A percentile compares a stretch with the other conserved stretches of the same genome.
phyloP scores from a whole-genome alignment of 495 filamentous ascomycete species.

The Hyaloscypha variabilis region DNA sequence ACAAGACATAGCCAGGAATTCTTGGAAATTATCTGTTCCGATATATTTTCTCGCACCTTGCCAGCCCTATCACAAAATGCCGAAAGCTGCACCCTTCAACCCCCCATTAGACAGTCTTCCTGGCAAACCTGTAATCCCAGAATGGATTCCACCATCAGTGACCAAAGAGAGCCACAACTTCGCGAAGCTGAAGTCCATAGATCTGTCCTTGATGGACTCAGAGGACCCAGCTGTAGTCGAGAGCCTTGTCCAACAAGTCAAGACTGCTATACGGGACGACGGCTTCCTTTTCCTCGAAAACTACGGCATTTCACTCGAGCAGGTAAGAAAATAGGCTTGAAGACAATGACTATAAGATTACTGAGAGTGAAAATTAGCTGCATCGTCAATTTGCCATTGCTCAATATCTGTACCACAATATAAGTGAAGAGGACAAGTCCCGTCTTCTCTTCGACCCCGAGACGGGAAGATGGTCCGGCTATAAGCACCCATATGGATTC shows the following conservation, averaged over 20 bases:
- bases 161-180: constrained; percentile 42
- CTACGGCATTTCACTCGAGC: constrained; percentile 50
- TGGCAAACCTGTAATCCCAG: constrained; percentile 44
- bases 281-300: constrained; percentile 50
- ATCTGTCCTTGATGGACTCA: constrained; percentile 30
- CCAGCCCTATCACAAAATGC: constrained; percentile 25
- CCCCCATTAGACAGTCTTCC: constrained; percentile 39
- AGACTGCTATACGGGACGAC: constrained; percentile 45
- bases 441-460: constrained; percentile 44
- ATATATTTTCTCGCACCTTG: too few species aligned
- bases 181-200: constrained; percentile 44
- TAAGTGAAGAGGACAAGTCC: constrained; percentile 46
- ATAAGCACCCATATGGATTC: constrained; percentile 43
- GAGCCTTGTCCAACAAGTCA: constrained; percentile 41
- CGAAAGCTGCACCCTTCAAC: constrained; percentile 42
- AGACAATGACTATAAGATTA: not conserved
- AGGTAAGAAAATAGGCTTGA: constrained; percentile 33
- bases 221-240: constrained; percentile 37
- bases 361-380: constrained; percentile 31
- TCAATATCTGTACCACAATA: constrained; percentile 48
- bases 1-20: too few species aligned
- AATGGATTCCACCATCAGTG: constrained; percentile 44
- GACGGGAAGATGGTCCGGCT: constrained; percentile 43
- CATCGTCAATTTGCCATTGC: constrained; percentile 48
- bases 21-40: too few species aligned